A percentile compares a stretch with the other conserved stretches of the same genome.
Evolutionary conservation across 306 rosid genomes (phyloP).

Genomic region (Dalbergia cultrata): DNA sequence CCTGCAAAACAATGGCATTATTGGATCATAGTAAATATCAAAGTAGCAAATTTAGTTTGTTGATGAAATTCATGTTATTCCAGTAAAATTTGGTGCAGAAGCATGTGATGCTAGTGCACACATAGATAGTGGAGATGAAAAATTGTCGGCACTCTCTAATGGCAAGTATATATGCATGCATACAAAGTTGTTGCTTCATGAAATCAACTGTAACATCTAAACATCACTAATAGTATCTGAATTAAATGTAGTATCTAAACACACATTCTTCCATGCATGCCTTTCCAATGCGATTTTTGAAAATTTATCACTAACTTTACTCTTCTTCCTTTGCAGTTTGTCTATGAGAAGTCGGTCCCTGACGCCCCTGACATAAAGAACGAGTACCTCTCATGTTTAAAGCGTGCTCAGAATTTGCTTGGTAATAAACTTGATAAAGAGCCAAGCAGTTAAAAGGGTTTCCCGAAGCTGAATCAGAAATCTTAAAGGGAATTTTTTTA

Average conservation of each 20-base stretch:
- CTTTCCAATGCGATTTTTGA: conserved; percentile 2
- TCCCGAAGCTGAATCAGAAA: conserved; percentile 55
- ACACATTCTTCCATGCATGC: conserved; percentile 4
- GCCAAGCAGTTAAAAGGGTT: conserved; percentile 37
- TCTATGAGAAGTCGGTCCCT: conserved; percentile 50
- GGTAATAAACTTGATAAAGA: conserved; percentile 34
- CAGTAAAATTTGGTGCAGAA: not conserved
- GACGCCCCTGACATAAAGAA: conserved; percentile 70
- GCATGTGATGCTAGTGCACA: not conserved
- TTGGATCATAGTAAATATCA: not conserved
- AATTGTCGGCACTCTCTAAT: not conserved
- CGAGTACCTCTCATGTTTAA: conserved; percentile 74
- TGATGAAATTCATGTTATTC: no score
- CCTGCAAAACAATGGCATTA: not conserved
- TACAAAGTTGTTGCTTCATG: conserved; percentile 25
- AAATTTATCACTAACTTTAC: not conserved
- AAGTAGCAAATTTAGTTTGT: conserved; percentile 3
- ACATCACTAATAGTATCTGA: not conserved
- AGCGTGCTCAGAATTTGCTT: conserved; percentile 64
- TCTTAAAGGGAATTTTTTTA: conserved; percentile 52
- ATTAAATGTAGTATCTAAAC: not conserved
- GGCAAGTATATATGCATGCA: not conserved
- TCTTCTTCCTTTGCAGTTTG: conserved; percentile 64
- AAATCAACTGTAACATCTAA: not conserved
- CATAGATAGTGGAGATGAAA: not conserved